These are phyloP conservation scores for Axilococcus clingmanii DNA, from an alignment of 139 green algal species.

Conservation along the genomic window DNA sequence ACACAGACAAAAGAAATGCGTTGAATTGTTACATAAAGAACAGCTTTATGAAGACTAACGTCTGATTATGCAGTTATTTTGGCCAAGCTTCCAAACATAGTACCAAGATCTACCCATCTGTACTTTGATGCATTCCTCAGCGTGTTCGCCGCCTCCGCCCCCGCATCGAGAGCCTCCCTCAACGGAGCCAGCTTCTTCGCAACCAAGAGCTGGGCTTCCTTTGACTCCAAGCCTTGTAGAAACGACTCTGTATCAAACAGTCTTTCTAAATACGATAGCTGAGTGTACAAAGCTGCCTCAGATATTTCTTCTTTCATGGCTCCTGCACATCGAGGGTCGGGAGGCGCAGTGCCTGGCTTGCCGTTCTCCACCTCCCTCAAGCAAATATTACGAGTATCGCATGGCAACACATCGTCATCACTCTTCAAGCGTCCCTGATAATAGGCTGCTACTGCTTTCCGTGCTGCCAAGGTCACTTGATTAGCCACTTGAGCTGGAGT, in stretches of 20 bases:
- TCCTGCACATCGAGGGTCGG: conserved; percentile 16
- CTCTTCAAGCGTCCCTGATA: conserved; percentile 53
- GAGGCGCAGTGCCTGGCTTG: conserved; percentile 1
- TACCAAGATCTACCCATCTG: conserved; percentile 58
- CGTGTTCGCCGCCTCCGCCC: conserved; percentile 20
- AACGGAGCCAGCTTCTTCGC: conserved; percentile 15
- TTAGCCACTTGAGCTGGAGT: conserved; percentile 57
- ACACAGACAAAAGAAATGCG: no score
- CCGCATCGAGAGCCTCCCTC: conserved; percentile 29
- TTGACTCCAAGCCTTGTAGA: conserved; percentile 16
- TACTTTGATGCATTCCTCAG: conserved; percentile 41
- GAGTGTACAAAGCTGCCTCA: conserved; percentile 54
- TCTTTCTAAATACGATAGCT: conserved; percentile 49
- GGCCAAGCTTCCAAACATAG: conserved; percentile 41
- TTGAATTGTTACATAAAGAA: no score
- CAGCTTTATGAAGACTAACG: no score
- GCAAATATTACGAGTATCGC: conserved; percentile 39
- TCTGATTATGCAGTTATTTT: no score
- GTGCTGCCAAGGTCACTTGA: conserved; percentile 42
- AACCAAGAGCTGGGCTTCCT: conserved; percentile 16
- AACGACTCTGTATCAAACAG: conserved; percentile 44
- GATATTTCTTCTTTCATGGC: conserved; percentile 27
- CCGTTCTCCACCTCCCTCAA: conserved; percentile 8
- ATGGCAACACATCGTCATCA: conserved; percentile 54
- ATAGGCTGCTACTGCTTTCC: conserved; percentile 34